Base-by-base conservation (phyloP, 768 basidiomycete species). In the Boletus rubescentipes region DNA sequence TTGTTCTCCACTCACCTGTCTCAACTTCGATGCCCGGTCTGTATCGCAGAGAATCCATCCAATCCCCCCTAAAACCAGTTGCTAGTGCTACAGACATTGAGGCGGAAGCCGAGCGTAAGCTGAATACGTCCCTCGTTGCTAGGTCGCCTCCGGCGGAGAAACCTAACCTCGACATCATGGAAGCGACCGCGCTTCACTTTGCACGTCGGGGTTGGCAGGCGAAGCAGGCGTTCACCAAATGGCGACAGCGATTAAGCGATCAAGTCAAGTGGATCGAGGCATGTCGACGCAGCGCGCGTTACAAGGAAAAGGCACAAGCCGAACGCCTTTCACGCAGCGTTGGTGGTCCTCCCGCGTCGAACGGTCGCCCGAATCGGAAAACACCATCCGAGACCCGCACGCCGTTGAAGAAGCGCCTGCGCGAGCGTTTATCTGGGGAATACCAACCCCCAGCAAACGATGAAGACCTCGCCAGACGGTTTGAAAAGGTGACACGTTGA, bases 211-310 rank as follows among this genome's bases (percentile, higher is more conserved):
- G 76, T 26, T 54, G 62, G 21, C 49, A 76, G 29, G 74, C 85
- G 34, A 78, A 73, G 56, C 60, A 67, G 34, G 70, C 61, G 34
- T 81, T 83, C 54, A 61, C 61, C 40, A 64, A 55, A 35, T 87
- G 85, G 85, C 63, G 75, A 59, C 67, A 77, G 56, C 73, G 73
- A 42, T 58, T 76, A 9, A 68, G 68, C 1, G 79, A 80, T 32
- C 73, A 75, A 48, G 75, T 70, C 35, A 79, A 75, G n/a, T 89
- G 83, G 79, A 62, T 77, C 5, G 84, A 87, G 46, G 88, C 88
- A 1, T 80, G 80, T 54, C 71, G 69, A 51, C 80, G 81, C 41
- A 83, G 85, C 51, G 79, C 86, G 26, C 75, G 73, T 5, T 90
- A 90, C 65, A 79, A 79, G 40, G 71, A 78, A 54, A 86, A 80